phyloP scores from a whole-genome alignment of 768 basidiomycete genomes.

The Amylocystis lapponica region DNA sequence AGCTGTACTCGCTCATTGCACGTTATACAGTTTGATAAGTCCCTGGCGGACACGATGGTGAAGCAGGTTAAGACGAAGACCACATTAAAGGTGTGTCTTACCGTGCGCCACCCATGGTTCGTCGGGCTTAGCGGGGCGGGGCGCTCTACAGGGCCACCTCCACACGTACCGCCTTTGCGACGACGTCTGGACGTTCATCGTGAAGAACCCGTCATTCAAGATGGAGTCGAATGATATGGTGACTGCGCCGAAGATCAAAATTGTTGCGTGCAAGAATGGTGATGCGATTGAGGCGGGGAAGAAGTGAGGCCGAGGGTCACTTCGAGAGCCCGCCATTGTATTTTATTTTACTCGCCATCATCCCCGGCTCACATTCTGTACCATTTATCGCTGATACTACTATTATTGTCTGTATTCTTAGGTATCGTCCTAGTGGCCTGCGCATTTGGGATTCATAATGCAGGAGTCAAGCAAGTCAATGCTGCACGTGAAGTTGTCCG shows the following conservation, averaged over 20 bases:
- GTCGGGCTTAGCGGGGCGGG: background rate
- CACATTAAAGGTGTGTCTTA: constrained; percentile 66
- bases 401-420: too few species aligned
- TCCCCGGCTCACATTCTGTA: background rate
- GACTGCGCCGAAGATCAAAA: constrained; percentile 78
- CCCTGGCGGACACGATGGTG: constrained; percentile 85
- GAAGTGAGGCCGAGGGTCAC: constrained; percentile 49
- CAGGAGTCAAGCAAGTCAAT: too few species aligned
- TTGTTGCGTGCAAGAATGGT: constrained; percentile 96
- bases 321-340: too few species aligned
- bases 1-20: background rate
- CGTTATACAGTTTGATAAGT: constrained; percentile 82
- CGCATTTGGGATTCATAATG: too few species aligned
- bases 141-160: constrained; percentile 66
- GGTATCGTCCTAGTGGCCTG: too few species aligned
- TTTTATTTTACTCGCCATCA: too few species aligned
- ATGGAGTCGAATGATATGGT: constrained; percentile 89
- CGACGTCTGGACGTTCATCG: constrained; percentile 98
- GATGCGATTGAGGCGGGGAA: constrained; percentile 81
- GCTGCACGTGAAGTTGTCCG: too few species aligned
- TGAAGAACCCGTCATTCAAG: constrained; percentile 89
- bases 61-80: constrained; percentile 96
- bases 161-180: constrained; percentile 91
- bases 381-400: too few species aligned
- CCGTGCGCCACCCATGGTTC: background rate